These are phyloP conservation scores for Podospora sp. DNA, from an alignment of 495 filamentous ascomycete genomes.

Conservation along the genomic window DNA sequence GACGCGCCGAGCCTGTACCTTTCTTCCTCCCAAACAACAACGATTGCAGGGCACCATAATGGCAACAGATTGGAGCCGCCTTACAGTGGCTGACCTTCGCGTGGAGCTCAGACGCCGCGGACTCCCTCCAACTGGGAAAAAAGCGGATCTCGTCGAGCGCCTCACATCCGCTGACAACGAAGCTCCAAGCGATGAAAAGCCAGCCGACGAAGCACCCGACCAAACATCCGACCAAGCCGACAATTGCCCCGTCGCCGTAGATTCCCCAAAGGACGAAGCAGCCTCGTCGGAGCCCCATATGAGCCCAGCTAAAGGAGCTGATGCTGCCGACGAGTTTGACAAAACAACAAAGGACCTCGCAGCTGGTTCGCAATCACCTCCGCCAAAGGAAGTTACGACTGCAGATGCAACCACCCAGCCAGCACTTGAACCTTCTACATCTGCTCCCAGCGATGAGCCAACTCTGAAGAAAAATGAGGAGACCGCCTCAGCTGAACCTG, in stretches of 20 bases:
- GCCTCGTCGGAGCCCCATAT: not conserved
- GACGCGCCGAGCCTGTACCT: constrained; percentile 16
- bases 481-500: constrained; percentile 12
- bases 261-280: not conserved
- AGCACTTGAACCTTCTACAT: not conserved
- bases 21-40: not conserved
- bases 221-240: not conserved
- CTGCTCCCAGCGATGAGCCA: not conserved
- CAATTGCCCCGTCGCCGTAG: not conserved
- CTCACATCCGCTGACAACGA: constrained; percentile 32
- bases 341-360: not conserved
- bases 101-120: constrained; percentile 60
- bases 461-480: not conserved
- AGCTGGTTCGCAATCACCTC: constrained; percentile 11
- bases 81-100: constrained; percentile 63
- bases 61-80: constrained; percentile 59
- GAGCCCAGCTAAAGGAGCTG: not conserved
- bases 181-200: constrained; percentile 19
- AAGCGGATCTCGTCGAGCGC: constrained; percentile 59
- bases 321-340: not conserved
- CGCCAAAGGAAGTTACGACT: not conserved
- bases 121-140: constrained; percentile 57
- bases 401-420: constrained; percentile 3
- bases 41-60: constrained; percentile 31
- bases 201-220: constrained; percentile 15